phyloP scores from a whole-genome alignment of 805 yeast genomes.

The Alloascoidea hylecoeti region DNA sequence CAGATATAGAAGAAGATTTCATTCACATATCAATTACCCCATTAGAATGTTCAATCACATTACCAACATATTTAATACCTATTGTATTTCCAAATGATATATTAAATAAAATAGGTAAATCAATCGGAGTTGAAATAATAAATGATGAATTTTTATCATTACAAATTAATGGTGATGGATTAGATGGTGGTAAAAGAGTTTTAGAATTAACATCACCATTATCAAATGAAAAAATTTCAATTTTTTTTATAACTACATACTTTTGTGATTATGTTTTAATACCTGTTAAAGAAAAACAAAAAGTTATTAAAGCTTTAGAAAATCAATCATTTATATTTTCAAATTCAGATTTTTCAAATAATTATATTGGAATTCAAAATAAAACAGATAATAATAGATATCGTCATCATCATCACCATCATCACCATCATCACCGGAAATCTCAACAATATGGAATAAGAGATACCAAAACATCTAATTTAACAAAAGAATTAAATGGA shows the following conservation, averaged over 20 bases:
- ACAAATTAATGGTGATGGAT: constrained; percentile 48
- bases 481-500: constrained; percentile 1
- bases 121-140: constrained; percentile 18
- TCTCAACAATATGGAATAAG: constrained; percentile 1
- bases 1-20: constrained; percentile 28
- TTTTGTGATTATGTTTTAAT: constrained; percentile 49
- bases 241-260: constrained; percentile 49
- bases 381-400: background rate
- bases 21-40: constrained; percentile 52
- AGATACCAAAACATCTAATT: constrained; percentile 2
- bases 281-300: constrained; percentile 29
- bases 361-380: constrained; percentile 18
- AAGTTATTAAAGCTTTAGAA: constrained; percentile 31
- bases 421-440: constrained; percentile 4
- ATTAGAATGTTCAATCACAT: constrained; percentile 46
- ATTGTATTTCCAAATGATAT: constrained; percentile 23
- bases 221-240: constrained; percentile 38
- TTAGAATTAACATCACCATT: constrained; percentile 43
- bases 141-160: constrained; percentile 33
- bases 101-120: constrained; percentile 17
- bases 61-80: constrained; percentile 24
- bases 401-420: constrained; percentile 3
- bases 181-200: constrained; percentile 36
- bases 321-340: constrained; percentile 26
- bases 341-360: constrained; percentile 28